Evolutionary conservation across 2,329 filamentous ascomycete species (phyloP), one percentile per base, ranked within the genome.

Genomic region (Macrophomina tecta): DNA sequence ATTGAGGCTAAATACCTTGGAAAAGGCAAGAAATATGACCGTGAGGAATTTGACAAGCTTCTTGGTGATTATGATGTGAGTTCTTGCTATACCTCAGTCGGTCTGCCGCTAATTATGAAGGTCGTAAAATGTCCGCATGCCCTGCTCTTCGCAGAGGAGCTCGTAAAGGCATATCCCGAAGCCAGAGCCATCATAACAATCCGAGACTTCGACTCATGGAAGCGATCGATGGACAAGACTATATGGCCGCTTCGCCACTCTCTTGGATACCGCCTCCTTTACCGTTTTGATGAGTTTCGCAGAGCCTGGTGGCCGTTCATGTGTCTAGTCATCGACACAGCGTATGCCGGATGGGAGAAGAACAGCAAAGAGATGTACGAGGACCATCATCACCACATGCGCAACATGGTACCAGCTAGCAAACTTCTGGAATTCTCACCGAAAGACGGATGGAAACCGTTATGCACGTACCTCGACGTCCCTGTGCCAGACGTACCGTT

Each of bases 11-110:
- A 79, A 65, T 76, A 74, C 55, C 71, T 73, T 28, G 68, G 69
- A 1, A 69, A 69, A 12, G 71, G 71, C 7, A 63, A 70, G 23
- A 71, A 74, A 1, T 78, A 71, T 63, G 69, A 69, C 5, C 73
- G 74, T 28, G 72, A 72, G 34, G 71, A 76, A 45, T 79, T 77
- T 38, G 78, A 81, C 45, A 70, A 72, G 40, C 69, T 81, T 5
- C 70, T 80, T n/a, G 75, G 73, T 4, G 67, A 74, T 38, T 77
- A 60, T 28, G 23, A 67, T 34, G 68, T 58, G 36, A 58, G 18
- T 30, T 1, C 48, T 51, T 30, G 6, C 36, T 2, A 38, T 1
- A 23, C 23, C 23, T 23, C 23, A 23, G 23, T 23, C 23, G 23
- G 36, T 38, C 36, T 38, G 2, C 36, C 36, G 36, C 36, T 38